Evolutionary conservation across 768 basidiomycete species (phyloP).

Genomic region (Ramaria rubella): DNA sequence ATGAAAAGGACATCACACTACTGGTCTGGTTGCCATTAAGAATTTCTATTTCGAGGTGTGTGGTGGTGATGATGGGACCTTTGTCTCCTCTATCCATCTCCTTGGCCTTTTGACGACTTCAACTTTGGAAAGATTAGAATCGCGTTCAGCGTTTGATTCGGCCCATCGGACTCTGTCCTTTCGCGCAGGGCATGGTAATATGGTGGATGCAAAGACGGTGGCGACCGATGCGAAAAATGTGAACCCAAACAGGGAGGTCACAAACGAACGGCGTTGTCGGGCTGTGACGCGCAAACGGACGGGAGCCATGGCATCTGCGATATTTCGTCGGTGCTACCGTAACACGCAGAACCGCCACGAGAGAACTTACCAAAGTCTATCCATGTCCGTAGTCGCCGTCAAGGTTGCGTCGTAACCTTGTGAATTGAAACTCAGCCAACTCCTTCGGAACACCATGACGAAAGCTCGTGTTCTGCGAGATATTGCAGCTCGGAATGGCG

Average conservation of each 20-base stretch:
- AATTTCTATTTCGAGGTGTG: background rate
- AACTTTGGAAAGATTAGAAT: constrained; percentile 22
- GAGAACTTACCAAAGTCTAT: background rate
- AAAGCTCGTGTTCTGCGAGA: constrained; percentile 62
- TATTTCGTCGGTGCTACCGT: background rate
- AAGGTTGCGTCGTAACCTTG: background rate
- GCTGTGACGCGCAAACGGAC: constrained; percentile 15
- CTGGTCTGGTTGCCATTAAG: background rate
- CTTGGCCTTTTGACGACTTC: constrained; percentile 59
- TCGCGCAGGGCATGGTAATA: constrained; percentile 77
- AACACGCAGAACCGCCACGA: background rate
- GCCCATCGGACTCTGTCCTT: constrained; percentile 50
- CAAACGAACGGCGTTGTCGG: constrained; percentile 47
- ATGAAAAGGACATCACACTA: background rate
- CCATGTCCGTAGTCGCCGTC: background rate
- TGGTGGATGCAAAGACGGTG: constrained; percentile 73
- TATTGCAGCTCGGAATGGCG: constrained; percentile 67
- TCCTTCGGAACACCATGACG: constrained; percentile 19
- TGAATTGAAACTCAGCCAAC: constrained; percentile 3
- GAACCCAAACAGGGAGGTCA: constrained; percentile 72
- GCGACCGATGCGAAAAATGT: constrained; percentile 74
- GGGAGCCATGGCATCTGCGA: background rate
- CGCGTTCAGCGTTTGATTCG: constrained; percentile 16
- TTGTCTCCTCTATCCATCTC: constrained; percentile 78
- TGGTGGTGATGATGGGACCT: background rate